These are phyloP conservation scores for Dendrocalamus sinicus DNA, from an alignment of 176 grass and related monocot species.

Conservation along the genomic window DNA sequence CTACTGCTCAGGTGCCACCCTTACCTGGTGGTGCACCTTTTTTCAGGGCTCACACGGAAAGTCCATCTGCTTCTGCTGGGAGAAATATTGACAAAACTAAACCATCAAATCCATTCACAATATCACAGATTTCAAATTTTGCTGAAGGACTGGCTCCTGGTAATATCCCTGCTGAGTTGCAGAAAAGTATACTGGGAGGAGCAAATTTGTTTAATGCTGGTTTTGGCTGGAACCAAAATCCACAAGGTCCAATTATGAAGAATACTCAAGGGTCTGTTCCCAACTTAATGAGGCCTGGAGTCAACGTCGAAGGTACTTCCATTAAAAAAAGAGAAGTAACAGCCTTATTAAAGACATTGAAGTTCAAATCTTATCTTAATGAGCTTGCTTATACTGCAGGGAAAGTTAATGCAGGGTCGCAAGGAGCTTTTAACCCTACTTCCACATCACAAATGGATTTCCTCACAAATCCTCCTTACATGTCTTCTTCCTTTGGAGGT, in stretches of 20 bases:
- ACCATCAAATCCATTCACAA: constrained; percentile 57
- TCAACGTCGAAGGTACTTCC: constrained; percentile 62
- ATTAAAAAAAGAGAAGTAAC: constrained; percentile 35
- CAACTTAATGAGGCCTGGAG: constrained; percentile 61
- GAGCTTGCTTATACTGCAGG: constrained; percentile 55
- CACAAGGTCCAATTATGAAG: constrained; percentile 55
- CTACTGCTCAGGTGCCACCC: constrained; percentile 50
- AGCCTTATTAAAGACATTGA: constrained; percentile 18
- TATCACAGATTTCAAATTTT: constrained; percentile 63
- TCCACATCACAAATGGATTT: constrained; percentile 52
- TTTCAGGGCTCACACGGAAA: constrained; percentile 55
- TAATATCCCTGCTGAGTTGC: constrained; percentile 62
- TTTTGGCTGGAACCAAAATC: constrained; percentile 83
- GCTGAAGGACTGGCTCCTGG: constrained; percentile 66
- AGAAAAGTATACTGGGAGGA: constrained; percentile 72
- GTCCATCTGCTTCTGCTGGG: constrained; percentile 49
- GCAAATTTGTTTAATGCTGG: constrained; percentile 64
- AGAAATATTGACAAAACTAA: constrained; percentile 63
- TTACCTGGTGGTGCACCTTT: constrained; percentile 58
- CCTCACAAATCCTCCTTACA: constrained; percentile 53
- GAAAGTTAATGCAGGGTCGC: constrained; percentile 62
- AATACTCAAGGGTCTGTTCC: constrained; percentile 73
- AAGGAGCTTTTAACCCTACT: constrained; percentile 66
- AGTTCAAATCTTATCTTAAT: constrained; percentile 40
- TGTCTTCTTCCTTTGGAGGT: constrained; percentile 67